Evolutionary conservation across 352 stramenopile species (phyloP).

Genomic region (Phytopythium sindhum): DNA sequence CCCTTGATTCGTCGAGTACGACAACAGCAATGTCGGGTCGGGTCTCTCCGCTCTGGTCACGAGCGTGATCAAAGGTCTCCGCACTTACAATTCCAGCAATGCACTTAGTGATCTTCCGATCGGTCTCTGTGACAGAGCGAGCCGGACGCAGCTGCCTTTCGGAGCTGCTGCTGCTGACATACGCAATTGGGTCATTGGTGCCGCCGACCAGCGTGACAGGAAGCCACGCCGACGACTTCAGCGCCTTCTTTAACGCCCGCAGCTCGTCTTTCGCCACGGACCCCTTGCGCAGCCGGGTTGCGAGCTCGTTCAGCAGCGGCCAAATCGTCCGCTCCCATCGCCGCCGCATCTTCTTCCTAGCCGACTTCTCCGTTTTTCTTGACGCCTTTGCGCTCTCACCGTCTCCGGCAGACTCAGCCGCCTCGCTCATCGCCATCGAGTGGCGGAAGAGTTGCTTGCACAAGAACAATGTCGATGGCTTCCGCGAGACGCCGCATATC

Average conservation of each 20-base stretch:
- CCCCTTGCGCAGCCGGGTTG: constrained; percentile 40
- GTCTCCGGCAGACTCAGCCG: neutral
- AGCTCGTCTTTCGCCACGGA: constrained; percentile 36
- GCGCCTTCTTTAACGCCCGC: constrained; percentile 38
- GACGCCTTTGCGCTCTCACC: constrained; percentile 1
- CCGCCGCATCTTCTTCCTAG: neutral
- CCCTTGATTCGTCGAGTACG: constrained; percentile 18
- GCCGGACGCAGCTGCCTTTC: constrained; percentile 14
- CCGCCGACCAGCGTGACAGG: constrained; percentile 9
- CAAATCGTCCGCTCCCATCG: constrained; percentile 34
- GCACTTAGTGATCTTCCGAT: constrained; percentile 40
- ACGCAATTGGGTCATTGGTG: neutral
- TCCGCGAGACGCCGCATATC: constrained; percentile 57
- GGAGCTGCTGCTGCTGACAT: neutral
- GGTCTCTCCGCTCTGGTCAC: constrained; percentile 3
- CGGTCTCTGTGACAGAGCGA: constrained; percentile 22
- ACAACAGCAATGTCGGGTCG: constrained; percentile 23
- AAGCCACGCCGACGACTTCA: constrained; percentile 38
- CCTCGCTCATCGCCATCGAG: neutral
- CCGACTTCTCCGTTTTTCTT: constrained; percentile 19
- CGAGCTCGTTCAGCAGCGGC: constrained; percentile 37
- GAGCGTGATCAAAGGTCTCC: neutral
- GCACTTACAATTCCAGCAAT: constrained; percentile 2
- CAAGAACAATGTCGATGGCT: constrained; percentile 48
- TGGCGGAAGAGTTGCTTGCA: constrained; percentile 26